Conservation (phyloP, 768 basidiomycete species). For the Leccinellum rugosiceps region DNA sequence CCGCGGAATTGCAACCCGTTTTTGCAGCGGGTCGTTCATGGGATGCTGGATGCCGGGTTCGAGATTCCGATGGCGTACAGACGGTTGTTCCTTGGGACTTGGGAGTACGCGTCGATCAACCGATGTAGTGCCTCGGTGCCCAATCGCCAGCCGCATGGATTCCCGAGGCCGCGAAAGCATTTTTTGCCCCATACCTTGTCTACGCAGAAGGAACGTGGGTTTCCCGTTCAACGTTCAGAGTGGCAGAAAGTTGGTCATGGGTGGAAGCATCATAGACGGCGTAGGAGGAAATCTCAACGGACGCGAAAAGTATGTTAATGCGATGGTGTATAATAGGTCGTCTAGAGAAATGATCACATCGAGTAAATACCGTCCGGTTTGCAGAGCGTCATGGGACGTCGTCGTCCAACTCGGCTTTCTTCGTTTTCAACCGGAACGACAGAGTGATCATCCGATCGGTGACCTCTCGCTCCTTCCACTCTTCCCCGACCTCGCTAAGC, state of each 20-base stretch:
- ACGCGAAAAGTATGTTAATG: conserved; percentile 25
- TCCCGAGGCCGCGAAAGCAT: conserved; percentile 16
- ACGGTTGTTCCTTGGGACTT: conserved; percentile 38
- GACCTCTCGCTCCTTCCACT: conserved; percentile 48
- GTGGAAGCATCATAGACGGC: conserved; percentile 20
- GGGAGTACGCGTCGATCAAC: conserved; percentile 22
- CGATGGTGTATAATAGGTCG: conserved; percentile 19
- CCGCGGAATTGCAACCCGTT: conserved; percentile 31
- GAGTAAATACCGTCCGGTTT: conserved; percentile 8
- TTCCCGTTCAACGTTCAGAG: conserved; percentile 29
- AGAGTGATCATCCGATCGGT: conserved; percentile 37
- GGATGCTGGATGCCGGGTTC: conserved; percentile 40
- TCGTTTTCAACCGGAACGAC: conserved; percentile 35
- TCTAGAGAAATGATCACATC: conserved; percentile 8
- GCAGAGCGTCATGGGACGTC: conserved; percentile 7
- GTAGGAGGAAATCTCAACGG: conserved; percentile 6
- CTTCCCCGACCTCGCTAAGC: conserved; percentile 49
- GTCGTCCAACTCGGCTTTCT: conserved; percentile 17
- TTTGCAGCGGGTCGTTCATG: conserved; percentile 36
- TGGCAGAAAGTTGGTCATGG: conserved; percentile 22
- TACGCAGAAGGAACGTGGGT: conserved; percentile 32
- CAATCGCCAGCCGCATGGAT: conserved; percentile 29
- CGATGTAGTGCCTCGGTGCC: conserved; percentile 2
- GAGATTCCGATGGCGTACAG: conserved; percentile 39
- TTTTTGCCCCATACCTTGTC: conserved; percentile 26